Base-by-base conservation (phyloP, 2,329 filamentous ascomycete species). In the Dactylellina drechsleri region DNA sequence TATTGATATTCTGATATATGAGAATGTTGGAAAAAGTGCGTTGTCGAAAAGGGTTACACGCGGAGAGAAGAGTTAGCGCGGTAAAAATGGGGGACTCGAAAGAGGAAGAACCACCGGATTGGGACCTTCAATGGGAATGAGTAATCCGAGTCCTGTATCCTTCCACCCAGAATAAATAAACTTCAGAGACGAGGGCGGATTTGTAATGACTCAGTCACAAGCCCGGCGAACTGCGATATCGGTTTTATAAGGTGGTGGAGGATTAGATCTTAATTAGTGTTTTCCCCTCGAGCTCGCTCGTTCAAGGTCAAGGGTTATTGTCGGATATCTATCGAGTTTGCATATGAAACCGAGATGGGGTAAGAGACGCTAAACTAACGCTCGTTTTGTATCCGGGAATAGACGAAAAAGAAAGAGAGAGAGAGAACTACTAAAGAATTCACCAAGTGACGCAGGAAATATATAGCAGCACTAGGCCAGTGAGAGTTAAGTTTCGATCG, bases 31-130 rank as follows among this genome's bases (percentile, higher is more conserved):
- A 47, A 62, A 67, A 57, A 56, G 23, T 74, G 70, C 20, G 70
- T 74, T 74, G 70, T 26, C 41, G 49, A 13, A 26, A 23, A 49
- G 47, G 47, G 60, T 73, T 73, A 73, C 68, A 66, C 68, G 67
- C 53, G 53, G 66, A 5, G 31, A 7, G 31, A 23, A 52, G 13
- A 40, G 67, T 59, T 60, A 54, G 64, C 31, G 54, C 54, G 54
- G 31, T 20, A 49, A 28, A 66, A 2, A 20, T 23, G 2, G 23
- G 31, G 5, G 31, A 36, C 54, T 53, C 5, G 54, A 67, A 67
- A 53, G 45, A 36, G 54, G 47, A 60, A 60, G 47, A 36, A 58
- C 54, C 4, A 26, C 54, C 53, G 43, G 53, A 66, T 58, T 58
- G 28, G 53, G 53, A 60, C 43, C n/a, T 23, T 13, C 36, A 28